Conservation (phyloP, 768 basidiomycete species). For the Leccinum truebloodii region DNA sequence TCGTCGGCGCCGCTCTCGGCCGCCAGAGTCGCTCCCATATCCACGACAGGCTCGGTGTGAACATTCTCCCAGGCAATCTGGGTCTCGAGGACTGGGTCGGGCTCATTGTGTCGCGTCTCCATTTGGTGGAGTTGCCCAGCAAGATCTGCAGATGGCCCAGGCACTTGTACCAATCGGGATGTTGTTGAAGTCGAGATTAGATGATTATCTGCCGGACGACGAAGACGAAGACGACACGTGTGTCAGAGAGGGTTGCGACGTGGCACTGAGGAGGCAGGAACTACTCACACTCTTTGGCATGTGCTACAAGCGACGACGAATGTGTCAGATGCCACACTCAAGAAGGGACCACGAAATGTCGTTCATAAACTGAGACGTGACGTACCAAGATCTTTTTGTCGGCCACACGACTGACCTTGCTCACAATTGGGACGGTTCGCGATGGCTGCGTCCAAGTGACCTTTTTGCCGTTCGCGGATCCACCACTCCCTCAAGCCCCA, state of each 20-base stretch:
- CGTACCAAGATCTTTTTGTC: constrained; percentile 69
- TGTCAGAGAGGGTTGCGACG: constrained; percentile 3
- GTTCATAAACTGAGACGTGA: constrained; percentile 3
- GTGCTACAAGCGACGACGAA: constrained; percentile 41
- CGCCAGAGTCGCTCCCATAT: neutral
- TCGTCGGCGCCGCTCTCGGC: constrained; percentile 4
- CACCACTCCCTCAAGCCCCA: constrained; percentile 84
- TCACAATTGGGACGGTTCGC: constrained; percentile 66
- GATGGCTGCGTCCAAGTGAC: constrained; percentile 56
- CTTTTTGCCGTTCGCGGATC: constrained; percentile 74
- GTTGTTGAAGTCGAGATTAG: constrained; percentile 24
- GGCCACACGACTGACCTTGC: constrained; percentile 56
- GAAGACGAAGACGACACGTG: neutral
- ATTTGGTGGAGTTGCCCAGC: constrained; percentile 3
- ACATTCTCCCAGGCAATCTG: neutral
- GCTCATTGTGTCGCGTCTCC: constrained; percentile 4
- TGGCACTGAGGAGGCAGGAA: neutral
- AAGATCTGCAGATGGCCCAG: constrained; percentile 3
- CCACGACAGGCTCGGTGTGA: constrained; percentile 4
- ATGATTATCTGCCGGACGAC: constrained; percentile 40
- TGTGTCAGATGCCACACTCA: constrained; percentile 13
- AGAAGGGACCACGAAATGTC: constrained; percentile 1
- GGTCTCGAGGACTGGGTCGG: neutral
- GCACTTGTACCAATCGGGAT: constrained; percentile 2
- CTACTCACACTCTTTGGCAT: constrained; percentile 74